Base-by-base conservation (phyloP, 2,329 filamentous ascomycete genomes). In the Phialophora verrucosa region DNA sequence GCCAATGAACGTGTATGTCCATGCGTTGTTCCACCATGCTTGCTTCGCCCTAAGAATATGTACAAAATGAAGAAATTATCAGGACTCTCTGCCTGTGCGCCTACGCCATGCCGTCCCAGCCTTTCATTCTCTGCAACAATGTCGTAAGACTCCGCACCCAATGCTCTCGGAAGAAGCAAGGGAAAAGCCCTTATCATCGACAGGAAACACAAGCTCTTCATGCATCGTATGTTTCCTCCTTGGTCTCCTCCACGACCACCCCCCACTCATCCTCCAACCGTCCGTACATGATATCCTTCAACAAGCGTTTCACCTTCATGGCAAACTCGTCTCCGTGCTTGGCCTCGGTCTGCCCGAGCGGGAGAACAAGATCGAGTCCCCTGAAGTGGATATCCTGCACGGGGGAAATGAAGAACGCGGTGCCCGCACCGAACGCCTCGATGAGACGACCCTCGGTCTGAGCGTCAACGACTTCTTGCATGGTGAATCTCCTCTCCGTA, bases 401-500 rank as follows among this genome's bases (percentile, higher is more conserved):
- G 3, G 70, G 64, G 10, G 66, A 59, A 25, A 72, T 67, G 65
- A 73, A 73, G 44, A 69, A 71, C 4, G 93, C 93, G 69, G 93
- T 97, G 20, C 94, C 93, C 38, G 91, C 88, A 7, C 91, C 91
- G 75, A 97, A 97, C 1, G 91, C 86, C 81, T 97, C 93, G 10
- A 97, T 77, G 51, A 97, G 78, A 2, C 93, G 83, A 2, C 91
- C 92, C 75, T 97, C 91, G 51, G 84, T 80, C 29, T 87, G 81
- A 1, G 93, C 92, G 75, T 90, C 85, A 31, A 88, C 76, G 17
- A 97, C 78, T 78, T 97, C 93, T 32, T 84, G 81, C 76, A 97
- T 96, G 25, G 88, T 92, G 79, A 94, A 95, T 70, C 88, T 88
- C 70, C 90, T 84, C 87, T 97, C 93, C 0, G 94, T 88, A 47